Conservation (phyloP, 2,329 filamentous ascomycete genomes). For the Myotisia sp. region DNA sequence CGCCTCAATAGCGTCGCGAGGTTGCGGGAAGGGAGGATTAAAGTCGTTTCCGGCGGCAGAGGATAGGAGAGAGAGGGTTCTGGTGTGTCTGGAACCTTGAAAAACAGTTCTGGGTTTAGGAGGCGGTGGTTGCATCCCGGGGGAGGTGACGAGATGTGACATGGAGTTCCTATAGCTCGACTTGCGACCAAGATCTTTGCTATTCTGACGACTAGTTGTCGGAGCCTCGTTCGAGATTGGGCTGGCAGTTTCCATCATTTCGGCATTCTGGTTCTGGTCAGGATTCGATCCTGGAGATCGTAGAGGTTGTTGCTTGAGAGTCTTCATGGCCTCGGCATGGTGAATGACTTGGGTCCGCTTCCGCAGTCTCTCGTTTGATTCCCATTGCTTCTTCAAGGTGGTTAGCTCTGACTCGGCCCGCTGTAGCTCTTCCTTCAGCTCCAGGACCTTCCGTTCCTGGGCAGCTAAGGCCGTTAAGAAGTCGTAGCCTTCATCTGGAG, state of each 20-base stretch:
- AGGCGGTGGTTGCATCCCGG: slow-evolving; percentile 19
- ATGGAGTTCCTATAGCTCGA: slow-evolving; percentile 48
- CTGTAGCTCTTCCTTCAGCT: slow-evolving; percentile 76
- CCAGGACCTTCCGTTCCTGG: slow-evolving; percentile 79
- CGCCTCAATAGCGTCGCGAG: slow-evolving; percentile 11
- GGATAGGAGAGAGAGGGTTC: slow-evolving; percentile 73
- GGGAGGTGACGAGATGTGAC: slow-evolving; percentile 28
- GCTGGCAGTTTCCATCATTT: no score
- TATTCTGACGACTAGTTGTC: no score
- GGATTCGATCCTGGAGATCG: no score
- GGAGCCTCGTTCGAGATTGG: no score
- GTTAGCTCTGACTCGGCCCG: slow-evolving; percentile 66
- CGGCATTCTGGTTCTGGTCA: no score
- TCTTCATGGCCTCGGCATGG: slow-evolving; percentile 45
- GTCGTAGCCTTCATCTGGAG: slow-evolving; percentile 42
- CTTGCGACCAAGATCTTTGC: slow-evolving; percentile 55
- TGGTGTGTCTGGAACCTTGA: slow-evolving; percentile 44
- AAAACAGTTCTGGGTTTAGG: slow-evolving; percentile 49
- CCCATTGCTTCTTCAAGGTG: slow-evolving; percentile 71
- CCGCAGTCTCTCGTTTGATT: slow-evolving; percentile 58
- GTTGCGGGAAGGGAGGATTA: slow-evolving; percentile 12
- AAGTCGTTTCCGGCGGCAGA: slow-evolving; percentile 26
- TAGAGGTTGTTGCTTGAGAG: slow-evolving; percentile 40
- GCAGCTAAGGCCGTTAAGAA: slow-evolving; percentile 83
- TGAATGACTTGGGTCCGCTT: slow-evolving; percentile 55